Conservation (phyloP, 257 asterid genomes). For the Solanum okadae region DNA sequence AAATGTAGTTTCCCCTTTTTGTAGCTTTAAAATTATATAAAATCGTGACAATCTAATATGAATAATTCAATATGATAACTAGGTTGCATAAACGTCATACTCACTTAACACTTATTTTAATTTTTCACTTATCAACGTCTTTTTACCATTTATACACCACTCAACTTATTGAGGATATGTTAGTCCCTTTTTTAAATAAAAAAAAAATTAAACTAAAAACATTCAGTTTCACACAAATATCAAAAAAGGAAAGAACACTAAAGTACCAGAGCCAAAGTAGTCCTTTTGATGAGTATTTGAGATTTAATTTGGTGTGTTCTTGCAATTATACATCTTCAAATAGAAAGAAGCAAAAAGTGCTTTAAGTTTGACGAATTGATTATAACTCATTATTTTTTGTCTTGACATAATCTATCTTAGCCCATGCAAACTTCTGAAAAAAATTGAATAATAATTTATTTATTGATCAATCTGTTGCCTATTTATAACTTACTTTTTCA, state of each 20-base stretch:
- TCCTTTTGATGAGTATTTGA: background rate
- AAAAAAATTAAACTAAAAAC: background rate
- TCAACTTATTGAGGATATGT: too few relatives aligned
- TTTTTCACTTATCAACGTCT: background rate
- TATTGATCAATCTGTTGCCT: background rate
- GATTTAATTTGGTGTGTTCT: background rate
- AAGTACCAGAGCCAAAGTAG: background rate
- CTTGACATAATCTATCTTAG: background rate
- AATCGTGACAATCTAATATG: background rate
- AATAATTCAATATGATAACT: background rate
- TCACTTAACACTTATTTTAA: background rate
- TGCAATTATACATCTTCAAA: too few relatives aligned
- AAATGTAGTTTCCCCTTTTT: background rate
- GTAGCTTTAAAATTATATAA: background rate
- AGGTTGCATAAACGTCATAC: background rate
- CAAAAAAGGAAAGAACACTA: background rate
- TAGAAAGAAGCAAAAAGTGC: too few relatives aligned
- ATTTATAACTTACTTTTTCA: too few relatives aligned
- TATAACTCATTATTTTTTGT: too few relatives aligned
- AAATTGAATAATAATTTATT: too few relatives aligned
- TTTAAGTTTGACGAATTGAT: too few relatives aligned
- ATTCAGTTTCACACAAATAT: too few relatives aligned
- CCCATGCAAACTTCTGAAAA: background rate
- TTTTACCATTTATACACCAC: background rate
- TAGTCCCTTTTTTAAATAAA: background rate